These are phyloP conservation scores for Rubroshorea leprosula DNA, from an alignment of 345 rosid species.

Conservation along the genomic window DNA sequence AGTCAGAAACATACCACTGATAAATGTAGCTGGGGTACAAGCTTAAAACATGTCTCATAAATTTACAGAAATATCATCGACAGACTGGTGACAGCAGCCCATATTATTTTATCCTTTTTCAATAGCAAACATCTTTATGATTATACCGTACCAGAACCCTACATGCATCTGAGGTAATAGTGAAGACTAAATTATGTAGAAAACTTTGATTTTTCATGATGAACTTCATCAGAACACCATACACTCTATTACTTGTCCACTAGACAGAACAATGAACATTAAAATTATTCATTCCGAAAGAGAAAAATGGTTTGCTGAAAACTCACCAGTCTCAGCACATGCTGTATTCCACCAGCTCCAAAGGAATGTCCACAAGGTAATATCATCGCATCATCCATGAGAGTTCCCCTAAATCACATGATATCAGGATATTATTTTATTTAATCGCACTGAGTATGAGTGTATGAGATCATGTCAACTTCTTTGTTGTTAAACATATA, in stretches of 20 bases:
- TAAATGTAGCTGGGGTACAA: too few relatives aligned
- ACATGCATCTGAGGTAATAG: background rate
- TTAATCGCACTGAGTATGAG: background rate
- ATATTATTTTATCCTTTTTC: too few relatives aligned
- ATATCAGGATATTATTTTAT: too few relatives aligned
- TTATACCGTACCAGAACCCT: background rate
- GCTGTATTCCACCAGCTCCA: conserved; percentile 61
- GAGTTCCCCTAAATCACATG: conserved; percentile 42
- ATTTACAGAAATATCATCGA: too few relatives aligned
- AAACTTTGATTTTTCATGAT: too few relatives aligned
- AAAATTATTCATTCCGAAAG: too few relatives aligned
- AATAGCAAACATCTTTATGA: too few relatives aligned
- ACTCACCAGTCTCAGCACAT: conserved; percentile 54
- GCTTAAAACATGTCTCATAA: too few relatives aligned
- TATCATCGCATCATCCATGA: conserved; percentile 87
- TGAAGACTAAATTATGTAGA: background rate
- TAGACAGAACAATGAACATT: too few relatives aligned
- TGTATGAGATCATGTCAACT: background rate
- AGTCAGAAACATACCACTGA: too few relatives aligned
- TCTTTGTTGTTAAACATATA: background rate
- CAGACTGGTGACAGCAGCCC: background rate
- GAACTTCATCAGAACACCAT: too few relatives aligned
- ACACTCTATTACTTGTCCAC: too few relatives aligned
- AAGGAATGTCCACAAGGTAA: conserved; percentile 96
- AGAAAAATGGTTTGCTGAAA: conserved; percentile 7